Evolutionary conservation across 2,329 filamentous ascomycete genomes (phyloP).

Genomic region (Colletotrichum gigasporum): DNA sequence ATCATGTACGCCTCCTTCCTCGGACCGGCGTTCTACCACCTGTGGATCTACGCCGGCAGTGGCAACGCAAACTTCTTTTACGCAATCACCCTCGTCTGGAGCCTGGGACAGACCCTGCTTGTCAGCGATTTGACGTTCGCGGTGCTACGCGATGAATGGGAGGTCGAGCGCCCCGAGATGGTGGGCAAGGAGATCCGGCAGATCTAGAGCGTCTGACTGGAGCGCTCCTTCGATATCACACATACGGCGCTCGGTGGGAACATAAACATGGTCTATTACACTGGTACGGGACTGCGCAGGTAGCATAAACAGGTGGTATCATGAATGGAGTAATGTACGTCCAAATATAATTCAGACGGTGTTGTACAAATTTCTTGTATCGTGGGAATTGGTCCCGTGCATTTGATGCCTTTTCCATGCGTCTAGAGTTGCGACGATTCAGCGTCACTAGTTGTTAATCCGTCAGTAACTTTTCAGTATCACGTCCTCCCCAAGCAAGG

Average conservation of each 20-base stretch:
- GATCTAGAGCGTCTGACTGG: conserved; percentile 63
- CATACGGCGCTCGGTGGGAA: conserved; percentile 12
- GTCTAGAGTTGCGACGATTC: neutral
- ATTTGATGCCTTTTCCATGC: neutral
- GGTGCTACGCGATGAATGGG: conserved; percentile 90
- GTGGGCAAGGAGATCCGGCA: conserved; percentile 87
- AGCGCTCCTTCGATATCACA: neutral
- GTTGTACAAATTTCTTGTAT: conserved; percentile 13
- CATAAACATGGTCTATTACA: neutral
- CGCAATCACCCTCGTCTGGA: conserved; percentile 99
- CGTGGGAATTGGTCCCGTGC: neutral
- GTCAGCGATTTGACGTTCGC: conserved; percentile 91
- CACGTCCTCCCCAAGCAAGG: too few relatives aligned
- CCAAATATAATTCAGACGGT: conserved; percentile 1
- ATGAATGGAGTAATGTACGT: neutral
- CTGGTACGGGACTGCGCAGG: neutral
- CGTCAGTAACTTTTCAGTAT: too few relatives aligned
- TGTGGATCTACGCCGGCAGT: conserved; percentile 98
- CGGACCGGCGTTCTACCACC: conserved; percentile 93
- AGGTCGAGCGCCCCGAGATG: conserved; percentile 90
- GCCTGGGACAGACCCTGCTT: conserved; percentile 85
- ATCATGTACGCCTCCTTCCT: conserved; percentile 89
- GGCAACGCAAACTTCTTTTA: conserved; percentile 99
- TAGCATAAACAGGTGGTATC: neutral
- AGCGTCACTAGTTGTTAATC: too few relatives aligned